Base-by-base conservation (phyloP, 2,329 filamentous ascomycete genomes). In the Penicillium rolfsii region DNA sequence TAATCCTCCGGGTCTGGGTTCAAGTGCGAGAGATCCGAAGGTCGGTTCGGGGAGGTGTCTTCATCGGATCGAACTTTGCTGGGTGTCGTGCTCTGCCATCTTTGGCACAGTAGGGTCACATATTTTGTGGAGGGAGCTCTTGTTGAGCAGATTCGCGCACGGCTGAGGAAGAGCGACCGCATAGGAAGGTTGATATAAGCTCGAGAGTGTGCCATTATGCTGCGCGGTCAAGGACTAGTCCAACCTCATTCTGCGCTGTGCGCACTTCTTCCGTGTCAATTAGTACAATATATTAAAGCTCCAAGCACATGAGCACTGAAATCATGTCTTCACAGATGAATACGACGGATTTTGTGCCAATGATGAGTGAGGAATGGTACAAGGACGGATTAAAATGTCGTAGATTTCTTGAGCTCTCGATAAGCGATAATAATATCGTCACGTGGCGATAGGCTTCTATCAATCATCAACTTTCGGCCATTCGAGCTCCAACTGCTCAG, bases 1-100 rank as follows among this genome's bases (percentile, higher is more conserved):
- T 96, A 98, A 76, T 97, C 92, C 71, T 92, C 89, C 0, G 93
- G 92, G 0, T 85, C 74, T 2, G 94, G 94, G 74, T 97, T 91
- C 22, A 97, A 85, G 64, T 89, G 89, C 5, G 86, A 77, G 16
- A 70, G 61, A 38, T 72, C 70, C n/a, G 71, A 55, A 6, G 66
- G 56, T 59, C 72, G 63, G 38, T 65, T 55, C 11, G 58, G 16
- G 8, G 61, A 16, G 19, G 61, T 26, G 19, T 55, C 53, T 16
- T 67, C 56, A 33, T 24, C 55, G 52, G 62, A 54, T 52, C 43
- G 62, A 33, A 52, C 30, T 3, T 48, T 38, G 8, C 59, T 58
- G 16, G 61, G 9, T 2, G 57, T 54, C 6, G 72, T 71, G 52
- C 69, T 70, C 30, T 75, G 72, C 48, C 58, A 64, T 64, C 68